A percentile compares a stretch with the other conserved stretches of the same genome.
These are phyloP conservation scores for Claviceps lovelessii DNA, from an alignment of 2,329 filamentous ascomycete genomes.

Conservation along the genomic window DNA sequence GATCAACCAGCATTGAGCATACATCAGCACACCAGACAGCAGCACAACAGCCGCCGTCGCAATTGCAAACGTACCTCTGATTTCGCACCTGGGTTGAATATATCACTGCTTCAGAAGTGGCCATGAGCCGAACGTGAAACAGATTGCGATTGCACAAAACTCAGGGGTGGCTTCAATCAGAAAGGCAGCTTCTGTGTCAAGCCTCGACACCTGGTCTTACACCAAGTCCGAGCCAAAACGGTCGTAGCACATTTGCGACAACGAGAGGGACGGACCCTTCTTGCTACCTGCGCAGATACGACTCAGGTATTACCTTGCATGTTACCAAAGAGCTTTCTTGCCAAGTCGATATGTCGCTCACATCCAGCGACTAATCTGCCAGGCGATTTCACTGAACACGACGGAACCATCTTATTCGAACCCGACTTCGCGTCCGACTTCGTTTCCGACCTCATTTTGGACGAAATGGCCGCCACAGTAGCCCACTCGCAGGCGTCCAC, in stretches of 20 bases:
- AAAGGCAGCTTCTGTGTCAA: neutral
- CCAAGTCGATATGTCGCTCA: neutral
- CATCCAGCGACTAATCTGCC: neutral
- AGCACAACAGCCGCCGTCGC: neutral
- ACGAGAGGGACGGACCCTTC: neutral
- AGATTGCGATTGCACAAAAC: neutral
- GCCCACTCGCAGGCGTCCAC: slow-evolving; percentile 16
- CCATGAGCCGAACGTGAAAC: slow-evolving; percentile 6
- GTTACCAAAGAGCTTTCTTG: neutral
- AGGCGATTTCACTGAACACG: neutral
- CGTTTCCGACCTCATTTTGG: neutral
- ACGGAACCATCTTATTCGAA: neutral
- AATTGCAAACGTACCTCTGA: neutral
- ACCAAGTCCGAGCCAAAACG: neutral
- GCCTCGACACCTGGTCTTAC: neutral
- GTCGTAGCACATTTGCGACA: neutral
- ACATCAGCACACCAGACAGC: neutral
- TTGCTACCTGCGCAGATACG: neutral
- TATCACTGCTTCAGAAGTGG: neutral
- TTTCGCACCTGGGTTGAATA: slow-evolving; percentile 1
- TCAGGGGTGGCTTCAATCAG: neutral
- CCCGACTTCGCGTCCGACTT: neutral
- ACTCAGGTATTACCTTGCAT: neutral
- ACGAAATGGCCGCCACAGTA: slow-evolving; percentile 19
- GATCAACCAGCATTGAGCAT: neutral